Evolutionary conservation across 2,329 filamentous ascomycete genomes (phyloP).

Genomic region (Fusarium continuum): DNA sequence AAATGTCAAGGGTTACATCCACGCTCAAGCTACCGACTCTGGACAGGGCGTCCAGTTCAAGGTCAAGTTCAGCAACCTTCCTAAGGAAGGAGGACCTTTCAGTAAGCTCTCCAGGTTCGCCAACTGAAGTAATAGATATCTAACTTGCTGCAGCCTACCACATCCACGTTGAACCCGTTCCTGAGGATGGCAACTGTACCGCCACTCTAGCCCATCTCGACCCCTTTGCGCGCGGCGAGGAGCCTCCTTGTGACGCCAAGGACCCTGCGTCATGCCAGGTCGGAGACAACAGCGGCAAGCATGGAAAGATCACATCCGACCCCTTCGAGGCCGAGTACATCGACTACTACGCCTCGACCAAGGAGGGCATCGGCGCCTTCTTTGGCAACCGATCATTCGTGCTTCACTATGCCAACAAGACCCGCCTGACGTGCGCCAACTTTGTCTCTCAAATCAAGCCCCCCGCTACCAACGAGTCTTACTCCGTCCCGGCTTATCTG

Average conservation of each 20-base stretch:
- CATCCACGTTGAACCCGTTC: slow-evolving; percentile 72
- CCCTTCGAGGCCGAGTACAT: slow-evolving; percentile 60
- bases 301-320: slow-evolving; percentile 66
- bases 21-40: slow-evolving; percentile 55
- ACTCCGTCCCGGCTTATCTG: slow-evolving; percentile 28
- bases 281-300: slow-evolving; percentile 80
- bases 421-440: slow-evolving; percentile 72
- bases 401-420: slow-evolving; percentile 71
- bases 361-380: slow-evolving; percentile 61
- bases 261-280: slow-evolving; percentile 74
- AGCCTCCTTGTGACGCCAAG: slow-evolving; percentile 65
- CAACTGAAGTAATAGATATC: slow-evolving; percentile 1
- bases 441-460: slow-evolving; percentile 51
- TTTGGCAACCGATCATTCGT: slow-evolving; percentile 73
- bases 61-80: slow-evolving; percentile 67
- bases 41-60: slow-evolving; percentile 65
- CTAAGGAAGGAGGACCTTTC: slow-evolving; percentile 66
- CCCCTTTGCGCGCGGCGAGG: slow-evolving; percentile 72
- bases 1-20: slow-evolving; percentile 64
- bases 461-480: slow-evolving; percentile 23
- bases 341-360: slow-evolving; percentile 67
- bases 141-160: slow-evolving; percentile 68
- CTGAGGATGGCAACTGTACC: slow-evolving; percentile 75
- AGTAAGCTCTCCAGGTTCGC: slow-evolving; percentile 54
- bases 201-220: slow-evolving; percentile 74